Evolutionary conservation across 305 asterid genomes (phyloP).

Genomic region (Andrographis paniculata): DNA sequence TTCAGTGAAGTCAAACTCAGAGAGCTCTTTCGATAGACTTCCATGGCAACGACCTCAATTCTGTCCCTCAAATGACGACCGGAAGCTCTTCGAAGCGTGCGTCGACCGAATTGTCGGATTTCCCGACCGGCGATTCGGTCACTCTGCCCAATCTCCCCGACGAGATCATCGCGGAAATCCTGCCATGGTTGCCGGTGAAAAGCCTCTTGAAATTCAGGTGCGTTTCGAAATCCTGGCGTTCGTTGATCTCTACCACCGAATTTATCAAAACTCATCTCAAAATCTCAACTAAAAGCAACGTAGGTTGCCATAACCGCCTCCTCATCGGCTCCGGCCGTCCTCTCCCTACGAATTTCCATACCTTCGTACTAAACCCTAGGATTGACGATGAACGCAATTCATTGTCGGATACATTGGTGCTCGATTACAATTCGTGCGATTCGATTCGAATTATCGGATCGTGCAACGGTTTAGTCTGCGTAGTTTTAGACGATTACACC

Average conservation of each 20-base stretch:
- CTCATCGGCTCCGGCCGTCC: slow-evolving; percentile 20
- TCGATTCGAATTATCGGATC: slow-evolving; percentile 37
- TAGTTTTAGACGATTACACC: slow-evolving; percentile 11
- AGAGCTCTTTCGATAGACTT: no score
- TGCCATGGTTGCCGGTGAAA: slow-evolving; percentile 32
- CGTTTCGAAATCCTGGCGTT: slow-evolving; percentile 40
- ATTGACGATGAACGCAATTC: slow-evolving; percentile 19
- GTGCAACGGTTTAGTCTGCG: slow-evolving; percentile 40
- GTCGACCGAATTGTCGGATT: no score
- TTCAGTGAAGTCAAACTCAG: no score
- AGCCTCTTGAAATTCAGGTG: slow-evolving; percentile 34
- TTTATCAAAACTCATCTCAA: slow-evolving; percentile 27
- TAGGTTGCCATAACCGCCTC: slow-evolving; percentile 20
- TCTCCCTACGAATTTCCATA: slow-evolving; percentile 18
- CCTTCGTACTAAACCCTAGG: slow-evolving; percentile 22
- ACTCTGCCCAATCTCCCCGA: slow-evolving; percentile 29
- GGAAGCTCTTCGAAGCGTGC: no score
- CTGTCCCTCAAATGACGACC: no score
- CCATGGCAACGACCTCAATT: no score
- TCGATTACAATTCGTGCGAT: slow-evolving; percentile 20
- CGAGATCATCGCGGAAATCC: slow-evolving; percentile 37
- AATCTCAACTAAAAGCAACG: slow-evolving; percentile 10
- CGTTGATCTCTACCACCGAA: slow-evolving; percentile 26
- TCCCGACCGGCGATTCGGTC: no score
- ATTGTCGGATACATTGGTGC: slow-evolving; percentile 9